Evolutionary conservation across 768 basidiomycete genomes (phyloP).

Genomic region (Coprinellus micaceus): DNA sequence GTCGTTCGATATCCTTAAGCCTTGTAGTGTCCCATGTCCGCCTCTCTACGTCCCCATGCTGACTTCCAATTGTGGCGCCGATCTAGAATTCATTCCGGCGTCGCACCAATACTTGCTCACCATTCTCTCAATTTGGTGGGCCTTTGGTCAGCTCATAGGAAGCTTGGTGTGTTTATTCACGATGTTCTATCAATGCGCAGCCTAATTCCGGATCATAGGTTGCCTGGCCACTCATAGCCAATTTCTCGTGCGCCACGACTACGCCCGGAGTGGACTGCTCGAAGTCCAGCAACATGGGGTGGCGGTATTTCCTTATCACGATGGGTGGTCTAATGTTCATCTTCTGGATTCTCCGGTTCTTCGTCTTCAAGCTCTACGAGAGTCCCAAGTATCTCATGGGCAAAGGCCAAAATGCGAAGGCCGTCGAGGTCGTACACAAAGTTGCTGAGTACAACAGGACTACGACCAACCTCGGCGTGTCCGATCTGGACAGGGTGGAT

Average conservation of each 20-base stretch:
- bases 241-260: conserved; percentile 54
- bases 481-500: conserved; percentile 36
- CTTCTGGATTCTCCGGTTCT: conserved; percentile 46
- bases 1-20: too few species aligned
- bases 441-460: conserved; percentile 62
- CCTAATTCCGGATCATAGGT: conserved; percentile 32
- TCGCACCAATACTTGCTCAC: conserved; percentile 76
- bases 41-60: neutral
- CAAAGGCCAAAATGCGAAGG: conserved; percentile 59
- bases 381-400: conserved; percentile 76
- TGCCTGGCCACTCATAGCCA: conserved; percentile 71
- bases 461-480: conserved; percentile 42
- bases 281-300: conserved; percentile 57
- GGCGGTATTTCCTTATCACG: conserved; percentile 71
- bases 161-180: conserved; percentile 30
- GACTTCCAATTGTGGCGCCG: neutral
- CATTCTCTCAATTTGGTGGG: conserved; percentile 77
- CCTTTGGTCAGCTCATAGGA: conserved; percentile 67
- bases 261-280: conserved; percentile 32
- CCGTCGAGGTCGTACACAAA: conserved; percentile 57
- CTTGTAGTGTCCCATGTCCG: too few species aligned
- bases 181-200: neutral
- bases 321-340: conserved; percentile 71
- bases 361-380: conserved; percentile 66
- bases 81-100: conserved; percentile 61